Percentiles rank a stretch among this genome's conserved stretches.
phyloP scores from a whole-genome alignment of 1,284 basidiomycete genomes.

The Inonotus obliquus region DNA sequence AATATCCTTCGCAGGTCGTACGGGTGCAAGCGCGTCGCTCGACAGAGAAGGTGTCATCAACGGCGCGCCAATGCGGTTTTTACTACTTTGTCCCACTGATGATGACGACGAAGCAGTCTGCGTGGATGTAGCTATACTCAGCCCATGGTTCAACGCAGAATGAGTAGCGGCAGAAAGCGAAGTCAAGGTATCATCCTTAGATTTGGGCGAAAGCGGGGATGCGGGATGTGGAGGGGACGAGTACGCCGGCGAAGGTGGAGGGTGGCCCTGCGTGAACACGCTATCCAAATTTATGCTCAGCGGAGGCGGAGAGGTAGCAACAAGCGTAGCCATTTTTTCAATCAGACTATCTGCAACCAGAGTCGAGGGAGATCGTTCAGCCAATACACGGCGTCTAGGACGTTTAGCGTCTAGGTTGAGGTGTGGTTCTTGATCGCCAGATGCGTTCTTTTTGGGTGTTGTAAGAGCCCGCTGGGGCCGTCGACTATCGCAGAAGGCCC shows the following conservation, averaged over 20 bases:
- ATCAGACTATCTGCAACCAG: neutral
- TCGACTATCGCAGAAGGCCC: neutral
- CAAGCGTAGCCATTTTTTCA: constrained; percentile 10
- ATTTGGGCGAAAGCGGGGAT: neutral
- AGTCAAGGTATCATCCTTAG: neutral
- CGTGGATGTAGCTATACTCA: neutral
- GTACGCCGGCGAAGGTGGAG: constrained; percentile 5
- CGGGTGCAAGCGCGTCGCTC: constrained; percentile 47
- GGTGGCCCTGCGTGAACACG: neutral
- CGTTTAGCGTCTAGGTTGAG: neutral
- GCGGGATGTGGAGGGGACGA: neutral
- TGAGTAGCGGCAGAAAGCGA: neutral
- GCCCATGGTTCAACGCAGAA: neutral
- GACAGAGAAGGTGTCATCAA: neutral
- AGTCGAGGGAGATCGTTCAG: neutral
- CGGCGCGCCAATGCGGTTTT: neutral
- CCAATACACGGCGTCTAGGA: neutral
- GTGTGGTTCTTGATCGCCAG: neutral
- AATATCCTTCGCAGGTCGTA: constrained; percentile 61
- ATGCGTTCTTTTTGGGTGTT: neutral
- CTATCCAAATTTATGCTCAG: neutral
- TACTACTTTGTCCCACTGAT: neutral
- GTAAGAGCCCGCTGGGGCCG: neutral
- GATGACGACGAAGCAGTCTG: neutral
- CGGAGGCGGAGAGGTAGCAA: constrained; percentile 12